Evolutionary conservation across 345 rosid species (phyloP).

Genomic region (Mercurialis annua): DNA sequence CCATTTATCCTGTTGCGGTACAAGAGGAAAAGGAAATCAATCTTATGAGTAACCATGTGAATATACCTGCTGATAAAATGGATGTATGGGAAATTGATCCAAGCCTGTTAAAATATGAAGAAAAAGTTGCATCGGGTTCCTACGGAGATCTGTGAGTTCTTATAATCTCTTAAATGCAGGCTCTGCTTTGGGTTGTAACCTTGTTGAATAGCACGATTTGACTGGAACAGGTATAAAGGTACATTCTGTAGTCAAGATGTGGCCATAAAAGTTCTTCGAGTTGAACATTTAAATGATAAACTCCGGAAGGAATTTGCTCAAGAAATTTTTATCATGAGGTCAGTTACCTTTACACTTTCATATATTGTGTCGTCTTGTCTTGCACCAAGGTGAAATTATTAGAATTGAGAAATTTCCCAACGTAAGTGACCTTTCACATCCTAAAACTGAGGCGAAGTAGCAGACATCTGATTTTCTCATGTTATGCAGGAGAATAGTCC

Average conservation of each 20-base stretch:
- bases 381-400: too few species aligned
- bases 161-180: constrained; percentile 6
- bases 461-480: not conserved
- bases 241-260: constrained; percentile 35
- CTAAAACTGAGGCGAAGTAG: constrained; percentile 1
- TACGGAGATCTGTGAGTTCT: constrained; percentile 39
- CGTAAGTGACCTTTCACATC: too few species aligned
- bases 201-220: constrained; percentile 6
- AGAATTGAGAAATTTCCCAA: too few species aligned
- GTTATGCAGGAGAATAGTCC: not conserved
- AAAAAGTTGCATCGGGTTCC: constrained; percentile 42
- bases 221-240: constrained; percentile 31
- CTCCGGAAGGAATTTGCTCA: constrained; percentile 38
- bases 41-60: constrained; percentile 22
- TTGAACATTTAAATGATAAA: constrained; percentile 30
- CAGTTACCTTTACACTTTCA: not conserved
- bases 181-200: not conserved
- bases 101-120: constrained; percentile 28
- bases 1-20: constrained; percentile 24
- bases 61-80: constrained; percentile 35
- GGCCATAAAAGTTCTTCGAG: constrained; percentile 38
- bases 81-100: constrained; percentile 67
- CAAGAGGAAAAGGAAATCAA: constrained; percentile 31
- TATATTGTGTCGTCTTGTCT: not conserved
- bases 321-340: constrained; percentile 49